Conservation (phyloP, 2,329 filamentous ascomycete genomes). For the Sphaceloma murrayae region DNA sequence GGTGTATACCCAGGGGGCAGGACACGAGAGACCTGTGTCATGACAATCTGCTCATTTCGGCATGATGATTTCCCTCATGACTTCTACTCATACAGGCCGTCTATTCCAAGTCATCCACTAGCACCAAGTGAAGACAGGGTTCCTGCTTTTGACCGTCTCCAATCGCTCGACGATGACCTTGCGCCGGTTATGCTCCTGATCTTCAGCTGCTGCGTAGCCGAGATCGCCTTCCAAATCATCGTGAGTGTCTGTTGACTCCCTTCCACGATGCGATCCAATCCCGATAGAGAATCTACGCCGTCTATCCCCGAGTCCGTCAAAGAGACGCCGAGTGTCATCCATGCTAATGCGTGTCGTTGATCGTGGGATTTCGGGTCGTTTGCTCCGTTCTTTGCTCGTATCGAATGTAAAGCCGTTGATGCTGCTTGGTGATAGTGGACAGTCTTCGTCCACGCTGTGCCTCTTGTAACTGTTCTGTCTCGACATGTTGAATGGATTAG, state of each 20-base stretch:
- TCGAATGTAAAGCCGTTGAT: slow-evolving; percentile 26
- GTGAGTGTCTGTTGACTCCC: slow-evolving; percentile 36
- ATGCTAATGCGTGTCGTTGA: slow-evolving; percentile 34
- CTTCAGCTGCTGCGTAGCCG: slow-evolving; percentile 87
- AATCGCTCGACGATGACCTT: slow-evolving; percentile 95
- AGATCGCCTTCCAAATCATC: slow-evolving; percentile 80
- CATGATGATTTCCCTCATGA: too few species aligned
- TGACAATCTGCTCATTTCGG: too few species aligned
- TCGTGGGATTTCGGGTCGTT: slow-evolving; percentile 22
- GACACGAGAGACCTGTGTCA: too few species aligned
- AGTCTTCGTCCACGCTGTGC: slow-evolving; percentile 23
- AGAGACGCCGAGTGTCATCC: slow-evolving; percentile 29
- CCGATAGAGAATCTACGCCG: slow-evolving; percentile 18
- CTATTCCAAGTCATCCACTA: slow-evolving; percentile 33
- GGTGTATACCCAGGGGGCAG: too few species aligned
- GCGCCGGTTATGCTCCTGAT: slow-evolving; percentile 80
- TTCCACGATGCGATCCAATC: slow-evolving; percentile 24
- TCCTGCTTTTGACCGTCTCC: slow-evolving; percentile 89
- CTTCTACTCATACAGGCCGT: slow-evolving; percentile 14
- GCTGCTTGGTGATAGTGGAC: slow-evolving; percentile 29
- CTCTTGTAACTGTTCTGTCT: slow-evolving; percentile 38
- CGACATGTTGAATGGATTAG: slow-evolving; percentile 41
- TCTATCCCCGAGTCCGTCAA: slow-evolving; percentile 25
- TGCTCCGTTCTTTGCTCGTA: slow-evolving; percentile 18
- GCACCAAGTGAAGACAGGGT: slow-evolving; percentile 97